phyloP scores from a whole-genome alignment of 176 grass and related monocot species.

The Coix lacrymajobi region DNA sequence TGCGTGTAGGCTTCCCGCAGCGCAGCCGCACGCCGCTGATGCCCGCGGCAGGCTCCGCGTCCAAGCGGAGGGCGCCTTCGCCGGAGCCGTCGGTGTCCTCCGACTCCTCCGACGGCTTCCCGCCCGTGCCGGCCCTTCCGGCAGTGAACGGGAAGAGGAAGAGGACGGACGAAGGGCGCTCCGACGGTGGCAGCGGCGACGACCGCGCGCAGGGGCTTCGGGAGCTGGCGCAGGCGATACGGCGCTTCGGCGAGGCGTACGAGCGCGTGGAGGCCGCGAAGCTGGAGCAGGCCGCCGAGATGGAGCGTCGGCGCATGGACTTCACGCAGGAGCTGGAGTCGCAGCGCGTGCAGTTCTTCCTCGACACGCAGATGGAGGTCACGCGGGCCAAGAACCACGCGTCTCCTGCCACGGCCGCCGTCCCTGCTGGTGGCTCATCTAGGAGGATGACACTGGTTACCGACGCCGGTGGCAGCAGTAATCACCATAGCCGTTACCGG shows the following conservation, averaged over 20 bases:
- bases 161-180: constrained; percentile 25
- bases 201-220: constrained; percentile 33
- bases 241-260: constrained; percentile 67
- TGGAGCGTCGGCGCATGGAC: constrained; percentile 75
- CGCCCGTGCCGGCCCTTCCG: constrained; percentile 35
- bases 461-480: constrained; percentile 41
- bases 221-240: constrained; percentile 53
- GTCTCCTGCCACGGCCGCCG: background rate
- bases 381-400: constrained; percentile 46
- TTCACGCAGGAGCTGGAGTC: constrained; percentile 74
- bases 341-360: constrained; percentile 82
- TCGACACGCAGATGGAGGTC: constrained; percentile 86
- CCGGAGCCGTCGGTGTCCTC: constrained; percentile 41
- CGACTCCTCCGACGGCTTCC: constrained; percentile 78
- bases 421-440: constrained; percentile 11
- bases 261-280: constrained; percentile 71
- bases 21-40: constrained; percentile 47
- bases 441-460: constrained; percentile 31
- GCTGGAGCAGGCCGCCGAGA: constrained; percentile 66
- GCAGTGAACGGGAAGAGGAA: constrained; percentile 54
- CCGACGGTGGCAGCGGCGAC: background rate
- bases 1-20: constrained; percentile 55
- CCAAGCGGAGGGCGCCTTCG: constrained; percentile 25
- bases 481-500: constrained; percentile 39
- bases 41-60: background rate